A percentile compares a stretch with the other conserved stretches of the same genome.
Evolutionary conservation across 768 basidiomycete genomes (phyloP).

Genomic region (Cyathus striatus): DNA sequence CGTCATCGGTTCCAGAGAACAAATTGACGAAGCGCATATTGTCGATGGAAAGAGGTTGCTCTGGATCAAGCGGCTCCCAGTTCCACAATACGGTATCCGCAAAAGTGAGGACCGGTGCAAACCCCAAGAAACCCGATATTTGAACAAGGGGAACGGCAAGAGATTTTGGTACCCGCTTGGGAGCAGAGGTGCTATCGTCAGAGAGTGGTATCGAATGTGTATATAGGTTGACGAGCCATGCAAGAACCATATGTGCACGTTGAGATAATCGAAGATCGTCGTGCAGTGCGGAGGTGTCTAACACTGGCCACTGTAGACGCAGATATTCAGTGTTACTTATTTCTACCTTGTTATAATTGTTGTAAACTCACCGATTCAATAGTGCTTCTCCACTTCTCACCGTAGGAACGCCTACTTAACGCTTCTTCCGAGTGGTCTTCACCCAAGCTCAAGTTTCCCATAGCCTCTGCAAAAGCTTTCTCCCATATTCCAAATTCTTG

Average conservation of each 20-base stretch:
- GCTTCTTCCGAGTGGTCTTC: slow-evolving; percentile 48
- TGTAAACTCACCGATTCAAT: slow-evolving; percentile 54
- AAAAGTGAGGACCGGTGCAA: slow-evolving; percentile 94
- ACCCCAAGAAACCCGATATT: slow-evolving; percentile 70
- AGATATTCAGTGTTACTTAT: background rate
- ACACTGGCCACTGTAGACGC: slow-evolving; percentile 58
- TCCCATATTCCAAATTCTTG: slow-evolving; percentile 68
- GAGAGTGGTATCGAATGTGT: slow-evolving; percentile 67
- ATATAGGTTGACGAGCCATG: slow-evolving; percentile 89
- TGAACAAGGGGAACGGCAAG: slow-evolving; percentile 74
- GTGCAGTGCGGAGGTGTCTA: slow-evolving; percentile 50
- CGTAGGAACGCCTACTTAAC: slow-evolving; percentile 40
- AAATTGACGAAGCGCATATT: slow-evolving; percentile 72
- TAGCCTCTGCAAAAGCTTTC: slow-evolving; percentile 50
- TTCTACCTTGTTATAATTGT: background rate
- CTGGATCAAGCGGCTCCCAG: slow-evolving; percentile 57
- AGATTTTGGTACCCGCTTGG: slow-evolving; percentile 64
- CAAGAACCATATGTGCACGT: slow-evolving; percentile 84
- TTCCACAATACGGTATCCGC: slow-evolving; percentile 98
- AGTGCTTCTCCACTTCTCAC: slow-evolving; percentile 64
- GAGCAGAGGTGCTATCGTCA: slow-evolving; percentile 17
- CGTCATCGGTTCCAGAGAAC: slow-evolving; percentile 85
- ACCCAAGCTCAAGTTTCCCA: slow-evolving; percentile 48
- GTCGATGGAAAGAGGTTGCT: slow-evolving; percentile 52
- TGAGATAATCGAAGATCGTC: slow-evolving; percentile 59